phyloP scores from a whole-genome alignment of 345 rosid genomes.

The thale cress (Arabidopsis thaliana) region DNA sequence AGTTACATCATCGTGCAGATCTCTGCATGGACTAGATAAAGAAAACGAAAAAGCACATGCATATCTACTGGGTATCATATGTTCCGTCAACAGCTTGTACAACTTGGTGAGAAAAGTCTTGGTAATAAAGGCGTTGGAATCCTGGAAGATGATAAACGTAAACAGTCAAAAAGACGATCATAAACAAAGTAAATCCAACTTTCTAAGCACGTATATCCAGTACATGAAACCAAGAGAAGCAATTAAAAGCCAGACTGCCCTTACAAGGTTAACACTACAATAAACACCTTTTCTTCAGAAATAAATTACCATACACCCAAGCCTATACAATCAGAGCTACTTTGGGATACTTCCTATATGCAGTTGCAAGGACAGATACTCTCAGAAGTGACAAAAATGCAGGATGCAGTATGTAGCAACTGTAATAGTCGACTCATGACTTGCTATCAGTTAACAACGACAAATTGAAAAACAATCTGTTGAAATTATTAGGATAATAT shows the following conservation, averaged over 20 bases:
- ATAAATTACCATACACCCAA: slow-evolving; percentile 27
- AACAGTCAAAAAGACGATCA: slow-evolving; percentile 30
- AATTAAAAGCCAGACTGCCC: slow-evolving; percentile 22
- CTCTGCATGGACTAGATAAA: slow-evolving; percentile 55
- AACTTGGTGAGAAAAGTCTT: slow-evolving; percentile 67
- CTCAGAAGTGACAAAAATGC: slow-evolving; percentile 25
- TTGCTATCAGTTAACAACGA: slow-evolving; percentile 12
- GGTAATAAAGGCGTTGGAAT: slow-evolving; percentile 58
- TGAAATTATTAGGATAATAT: slow-evolving; percentile 15
- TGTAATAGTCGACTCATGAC: slow-evolving; percentile 24
- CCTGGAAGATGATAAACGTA: slow-evolving; percentile 55
- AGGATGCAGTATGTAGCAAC: slow-evolving; percentile 20
- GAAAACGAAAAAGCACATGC: slow-evolving; percentile 86
- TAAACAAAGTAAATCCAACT: slow-evolving; percentile 19
- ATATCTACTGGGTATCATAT: slow-evolving; percentile 70
- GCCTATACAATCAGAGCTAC: slow-evolving; percentile 13
- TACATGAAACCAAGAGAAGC: slow-evolving; percentile 24
- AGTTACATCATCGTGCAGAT: slow-evolving; percentile 68
- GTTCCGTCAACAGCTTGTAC: slow-evolving; percentile 66
- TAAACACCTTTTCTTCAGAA: slow-evolving; percentile 16
- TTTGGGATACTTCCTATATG: slow-evolving; percentile 18
- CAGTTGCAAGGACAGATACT: slow-evolving; percentile 15
- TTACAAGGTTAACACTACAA: slow-evolving; percentile 22
- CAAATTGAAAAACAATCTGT: slow-evolving; percentile 4
- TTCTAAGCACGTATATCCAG: slow-evolving; percentile 12